These are phyloP conservation scores for Cercospora nicotianae DNA, from an alignment of 2,329 filamentous ascomycete genomes.

Conservation along the genomic window DNA sequence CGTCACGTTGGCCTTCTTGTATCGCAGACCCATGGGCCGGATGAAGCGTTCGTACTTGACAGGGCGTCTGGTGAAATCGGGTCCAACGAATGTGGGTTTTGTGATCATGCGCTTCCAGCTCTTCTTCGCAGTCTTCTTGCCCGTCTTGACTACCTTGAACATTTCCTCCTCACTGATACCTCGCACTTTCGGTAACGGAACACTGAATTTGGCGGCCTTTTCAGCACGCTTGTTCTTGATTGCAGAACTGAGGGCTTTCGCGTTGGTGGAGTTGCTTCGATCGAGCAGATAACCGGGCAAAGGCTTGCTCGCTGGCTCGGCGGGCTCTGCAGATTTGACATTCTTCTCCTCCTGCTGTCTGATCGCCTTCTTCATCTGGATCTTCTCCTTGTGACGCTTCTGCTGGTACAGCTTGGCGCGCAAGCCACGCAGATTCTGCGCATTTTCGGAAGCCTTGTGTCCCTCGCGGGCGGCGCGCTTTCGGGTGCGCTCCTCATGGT, in stretches of 20 bases:
- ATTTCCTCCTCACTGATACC: slow-evolving; percentile 95
- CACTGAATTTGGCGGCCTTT: slow-evolving; percentile 89
- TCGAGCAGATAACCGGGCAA: slow-evolving; percentile 93
- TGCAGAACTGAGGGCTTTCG: slow-evolving; percentile 74
- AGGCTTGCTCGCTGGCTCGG: slow-evolving; percentile 76
- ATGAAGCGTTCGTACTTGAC: slow-evolving; percentile 63
- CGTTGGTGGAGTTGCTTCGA: slow-evolving; percentile 66
- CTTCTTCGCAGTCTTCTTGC: slow-evolving; percentile 91
- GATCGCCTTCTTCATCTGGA: slow-evolving; percentile 94
- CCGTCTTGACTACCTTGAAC: slow-evolving; percentile 95
- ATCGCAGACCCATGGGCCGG: slow-evolving; percentile 69
- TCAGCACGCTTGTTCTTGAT: slow-evolving; percentile 96
- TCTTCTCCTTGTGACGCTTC: slow-evolving; percentile 95
- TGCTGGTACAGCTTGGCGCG: slow-evolving; percentile 91
- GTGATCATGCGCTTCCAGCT: slow-evolving; percentile 69
- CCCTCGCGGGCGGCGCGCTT: slow-evolving; percentile 86
- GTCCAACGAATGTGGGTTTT: slow-evolving; percentile 83
- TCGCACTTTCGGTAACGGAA: slow-evolving; percentile 89
- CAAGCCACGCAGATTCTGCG: slow-evolving; percentile 88
- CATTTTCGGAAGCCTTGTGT: slow-evolving; percentile 83
- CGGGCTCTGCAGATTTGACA: slow-evolving; percentile 77
- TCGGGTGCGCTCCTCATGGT: slow-evolving; percentile 84
- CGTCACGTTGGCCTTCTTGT: slow-evolving; percentile 70
- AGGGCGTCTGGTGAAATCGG: slow-evolving; percentile 83
- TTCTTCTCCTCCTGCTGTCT: slow-evolving; percentile 94